Percentiles rank a stretch among this genome's conserved stretches.
Evolutionary conservation across 495 filamentous ascomycete species (phyloP).

Genomic region (Podospora pseudopauciseta): DNA sequence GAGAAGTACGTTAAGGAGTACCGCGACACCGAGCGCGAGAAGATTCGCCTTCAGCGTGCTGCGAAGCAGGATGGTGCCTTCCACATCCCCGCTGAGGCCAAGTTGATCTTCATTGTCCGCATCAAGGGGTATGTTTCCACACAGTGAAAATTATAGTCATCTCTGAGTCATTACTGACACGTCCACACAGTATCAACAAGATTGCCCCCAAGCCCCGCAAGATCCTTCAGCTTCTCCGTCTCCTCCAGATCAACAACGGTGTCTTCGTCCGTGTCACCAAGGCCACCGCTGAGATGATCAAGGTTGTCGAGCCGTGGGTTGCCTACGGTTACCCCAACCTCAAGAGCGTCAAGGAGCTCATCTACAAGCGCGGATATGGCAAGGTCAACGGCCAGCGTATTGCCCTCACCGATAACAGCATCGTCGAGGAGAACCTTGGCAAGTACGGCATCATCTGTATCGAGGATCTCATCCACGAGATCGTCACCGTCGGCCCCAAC

Average conservation of each 20-base stretch:
- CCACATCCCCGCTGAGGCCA: conserved; percentile 90
- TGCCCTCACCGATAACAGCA: conserved; percentile 91
- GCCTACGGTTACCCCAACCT: conserved; percentile 99
- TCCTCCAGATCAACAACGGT: conserved; percentile 99
- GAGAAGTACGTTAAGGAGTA: conserved; percentile 99
- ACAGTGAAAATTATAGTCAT: neutral
- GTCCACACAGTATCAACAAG: conserved; percentile 88
- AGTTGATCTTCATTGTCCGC: conserved; percentile 96
- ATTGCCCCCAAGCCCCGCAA: conserved; percentile 99
- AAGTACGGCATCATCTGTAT: conserved; percentile 99
- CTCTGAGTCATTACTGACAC: conserved; percentile 5
- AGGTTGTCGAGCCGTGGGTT: conserved; percentile 95
- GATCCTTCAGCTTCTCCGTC: conserved; percentile 97
- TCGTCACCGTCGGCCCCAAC: conserved; percentile 96
- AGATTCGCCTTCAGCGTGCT: conserved; percentile 83
- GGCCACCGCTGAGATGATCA: conserved; percentile 96
- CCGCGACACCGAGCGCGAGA: conserved; percentile 95
- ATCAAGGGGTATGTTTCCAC: conserved; percentile 77
- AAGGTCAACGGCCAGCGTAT: conserved; percentile 97
- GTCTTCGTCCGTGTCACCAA: conserved; percentile 97
- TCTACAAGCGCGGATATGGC: conserved; percentile 99
- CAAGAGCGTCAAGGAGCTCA: conserved; percentile 95
- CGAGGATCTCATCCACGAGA: conserved; percentile 99
- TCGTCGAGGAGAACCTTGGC: conserved; percentile 94
- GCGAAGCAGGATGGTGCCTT: conserved; percentile 90